These are phyloP conservation scores for Backusella australiensis DNA, from an alignment of 192 early-diverging fungal species.

Conservation along the genomic window DNA sequence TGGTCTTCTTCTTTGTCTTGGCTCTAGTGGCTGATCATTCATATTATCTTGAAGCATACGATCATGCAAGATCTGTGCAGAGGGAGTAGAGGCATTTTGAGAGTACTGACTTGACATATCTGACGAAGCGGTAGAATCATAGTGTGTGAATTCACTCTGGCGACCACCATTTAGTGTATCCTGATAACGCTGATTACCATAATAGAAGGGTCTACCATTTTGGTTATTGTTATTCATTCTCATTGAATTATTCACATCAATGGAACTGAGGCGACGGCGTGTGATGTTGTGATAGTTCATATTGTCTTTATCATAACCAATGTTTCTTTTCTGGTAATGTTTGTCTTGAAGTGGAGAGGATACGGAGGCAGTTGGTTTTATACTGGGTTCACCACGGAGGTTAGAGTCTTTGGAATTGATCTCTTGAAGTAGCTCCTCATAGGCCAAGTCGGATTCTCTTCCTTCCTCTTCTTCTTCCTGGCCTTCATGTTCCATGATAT, in stretches of 20 bases:
- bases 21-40: not conserved
- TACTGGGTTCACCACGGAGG: not conserved
- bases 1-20: not conserved
- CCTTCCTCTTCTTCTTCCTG: not conserved
- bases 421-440: not conserved
- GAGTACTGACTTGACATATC: not conserved
- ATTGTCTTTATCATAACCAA: not conserved
- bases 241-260: not conserved
- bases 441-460: not conserved
- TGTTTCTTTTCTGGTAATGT: not conserved
- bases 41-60: not conserved
- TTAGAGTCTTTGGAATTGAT: not conserved
- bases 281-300: not conserved
- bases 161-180: not conserved
- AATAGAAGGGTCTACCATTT: not conserved
- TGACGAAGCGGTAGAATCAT: not conserved
- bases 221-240: not conserved
- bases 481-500: not conserved
- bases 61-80: constrained; percentile 13
- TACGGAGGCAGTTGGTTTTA: not conserved
- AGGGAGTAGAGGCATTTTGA: not conserved
- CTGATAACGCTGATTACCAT: not conserved
- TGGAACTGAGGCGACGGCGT: not conserved
- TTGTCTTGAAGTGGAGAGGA: constrained; percentile 3
- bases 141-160: not conserved